phyloP scores from a whole-genome alignment of 1,139 yeast species.

The Saccharomycopsis phalli region DNA sequence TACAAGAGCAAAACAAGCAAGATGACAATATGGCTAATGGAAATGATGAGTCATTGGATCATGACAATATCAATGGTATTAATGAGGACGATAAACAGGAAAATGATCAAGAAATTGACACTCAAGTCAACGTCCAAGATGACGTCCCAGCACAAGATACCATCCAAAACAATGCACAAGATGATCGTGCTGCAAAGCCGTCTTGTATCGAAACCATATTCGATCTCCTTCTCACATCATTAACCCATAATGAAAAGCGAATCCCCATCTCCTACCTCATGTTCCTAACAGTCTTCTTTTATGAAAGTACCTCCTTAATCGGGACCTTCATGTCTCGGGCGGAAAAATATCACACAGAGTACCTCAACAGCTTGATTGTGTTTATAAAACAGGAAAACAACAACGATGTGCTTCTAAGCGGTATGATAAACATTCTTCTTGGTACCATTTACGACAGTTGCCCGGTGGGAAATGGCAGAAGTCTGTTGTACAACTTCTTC shows the following conservation, averaged over 20 bases:
- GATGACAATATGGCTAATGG: no score
- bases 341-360: constrained; percentile 9
- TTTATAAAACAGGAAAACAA: constrained; percentile 42
- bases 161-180: no score
- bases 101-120: not conserved
- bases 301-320: constrained; percentile 68
- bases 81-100: no score
- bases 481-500: constrained; percentile 53
- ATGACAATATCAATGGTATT: no score
- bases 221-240: constrained; percentile 60
- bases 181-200: not conserved
- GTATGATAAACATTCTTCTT: constrained; percentile 61
- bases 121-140: not conserved
- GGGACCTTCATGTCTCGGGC: constrained; percentile 50
- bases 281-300: constrained; percentile 69
- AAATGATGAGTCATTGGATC: no score
- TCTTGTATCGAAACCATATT: constrained; percentile 71
- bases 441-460: constrained; percentile 84
- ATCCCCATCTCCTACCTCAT: constrained; percentile 72
- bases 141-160: not conserved
- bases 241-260: constrained; percentile 57
- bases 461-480: constrained; percentile 57
- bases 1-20: no score
- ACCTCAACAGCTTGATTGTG: constrained; percentile 12
- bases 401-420: constrained; percentile 55